phyloP scores from a whole-genome alignment of 257 asterid genomes.

The Ilex aquifolium region DNA sequence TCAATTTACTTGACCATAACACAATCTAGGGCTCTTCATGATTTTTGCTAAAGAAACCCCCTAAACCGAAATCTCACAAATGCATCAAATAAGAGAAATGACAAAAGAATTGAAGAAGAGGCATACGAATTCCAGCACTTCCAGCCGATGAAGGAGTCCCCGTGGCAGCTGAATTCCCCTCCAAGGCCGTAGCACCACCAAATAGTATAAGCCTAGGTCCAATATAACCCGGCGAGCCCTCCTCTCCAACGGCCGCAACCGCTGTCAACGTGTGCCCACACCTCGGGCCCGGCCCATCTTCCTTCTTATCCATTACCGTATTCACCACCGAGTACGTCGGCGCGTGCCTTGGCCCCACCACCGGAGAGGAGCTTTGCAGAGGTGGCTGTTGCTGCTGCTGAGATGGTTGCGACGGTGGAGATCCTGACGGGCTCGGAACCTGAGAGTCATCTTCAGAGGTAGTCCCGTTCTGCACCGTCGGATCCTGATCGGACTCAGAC shows the following conservation, averaged over 20 bases:
- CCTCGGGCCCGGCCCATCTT: constrained; percentile 97
- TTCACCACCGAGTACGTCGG: constrained; percentile 76
- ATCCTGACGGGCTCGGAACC: constrained; percentile 36
- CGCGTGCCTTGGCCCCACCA: constrained; percentile 84
- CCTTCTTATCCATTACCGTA: constrained; percentile 77
- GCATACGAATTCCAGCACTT: constrained; percentile 96
- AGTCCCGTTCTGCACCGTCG: constrained; percentile 14
- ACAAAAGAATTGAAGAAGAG: neutral
- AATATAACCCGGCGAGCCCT: constrained; percentile 72
- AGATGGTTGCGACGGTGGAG: constrained; percentile 27
- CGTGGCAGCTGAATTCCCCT: constrained; percentile 85
- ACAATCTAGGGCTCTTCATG: too few species aligned
- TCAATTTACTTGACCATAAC: too few species aligned
- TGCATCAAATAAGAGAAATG: too few species aligned
- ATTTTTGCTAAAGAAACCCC: too few species aligned
- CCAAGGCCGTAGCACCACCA: constrained; percentile 98
- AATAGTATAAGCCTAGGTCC: constrained; percentile 87
- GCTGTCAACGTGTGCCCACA: constrained; percentile 99
- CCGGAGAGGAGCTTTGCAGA: constrained; percentile 22
- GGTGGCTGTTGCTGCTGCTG: constrained; percentile 28
- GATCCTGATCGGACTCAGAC: constrained; percentile 71
- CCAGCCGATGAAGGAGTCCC: constrained; percentile 98
- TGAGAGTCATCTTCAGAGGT: too few species aligned
- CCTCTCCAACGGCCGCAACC: constrained; percentile 96
- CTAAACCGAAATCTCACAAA: too few species aligned